These are phyloP conservation scores for Nakazawaea laoshanensis DNA, from an alignment of 805 yeast species.

Conservation along the genomic window DNA sequence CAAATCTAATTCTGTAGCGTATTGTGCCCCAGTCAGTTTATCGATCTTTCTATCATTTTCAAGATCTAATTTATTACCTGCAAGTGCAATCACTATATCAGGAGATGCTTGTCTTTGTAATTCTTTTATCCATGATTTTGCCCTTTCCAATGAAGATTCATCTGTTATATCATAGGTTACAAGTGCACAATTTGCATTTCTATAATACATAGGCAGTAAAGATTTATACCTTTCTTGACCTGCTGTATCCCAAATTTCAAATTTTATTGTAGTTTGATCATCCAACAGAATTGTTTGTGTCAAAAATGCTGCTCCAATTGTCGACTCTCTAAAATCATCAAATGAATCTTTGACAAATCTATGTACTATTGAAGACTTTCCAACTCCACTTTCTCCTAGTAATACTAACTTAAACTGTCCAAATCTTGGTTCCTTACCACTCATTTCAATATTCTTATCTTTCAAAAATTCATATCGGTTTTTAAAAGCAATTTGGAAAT, in stretches of 20 bases:
- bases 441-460: conserved; percentile 2
- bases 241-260: conserved; percentile 84
- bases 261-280: conserved; percentile 47
- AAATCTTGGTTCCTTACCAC: conserved; percentile 20
- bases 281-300: conserved; percentile 59
- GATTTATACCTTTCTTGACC: conserved; percentile 78
- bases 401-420: conserved; percentile 57
- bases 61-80: conserved; percentile 73
- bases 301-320: conserved; percentile 79
- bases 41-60: conserved; percentile 37
- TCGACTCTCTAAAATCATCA: conserved; percentile 67
- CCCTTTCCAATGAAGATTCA: conserved; percentile 57
- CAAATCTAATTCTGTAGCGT: conserved; percentile 43
- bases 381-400: conserved; percentile 62
- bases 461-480: background rate
- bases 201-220: conserved; percentile 75
- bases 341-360: conserved; percentile 68
- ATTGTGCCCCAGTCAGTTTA: conserved; percentile 38
- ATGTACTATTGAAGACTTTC: conserved; percentile 59
- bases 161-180: conserved; percentile 73
- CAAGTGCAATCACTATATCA: conserved; percentile 69
- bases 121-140: conserved; percentile 73
- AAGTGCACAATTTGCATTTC: conserved; percentile 74
- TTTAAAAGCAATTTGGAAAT: too few relatives aligned
- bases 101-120: conserved; percentile 72